Base-by-base conservation (phyloP, 164 flowering plant species). In the Litsea cubeba region DNA sequence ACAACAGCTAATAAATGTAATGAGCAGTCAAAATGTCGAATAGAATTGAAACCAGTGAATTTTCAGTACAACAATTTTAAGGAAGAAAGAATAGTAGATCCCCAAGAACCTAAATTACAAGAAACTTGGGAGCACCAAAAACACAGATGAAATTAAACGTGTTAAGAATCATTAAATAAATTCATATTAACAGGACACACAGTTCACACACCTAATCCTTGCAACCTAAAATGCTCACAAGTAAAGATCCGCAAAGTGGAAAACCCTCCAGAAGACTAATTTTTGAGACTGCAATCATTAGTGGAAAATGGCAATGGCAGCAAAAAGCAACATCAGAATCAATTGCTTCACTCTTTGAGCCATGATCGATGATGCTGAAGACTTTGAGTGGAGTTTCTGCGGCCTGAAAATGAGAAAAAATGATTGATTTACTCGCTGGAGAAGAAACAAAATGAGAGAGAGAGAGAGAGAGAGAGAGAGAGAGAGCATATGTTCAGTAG, bases 341-440 rank as follows among this genome's bases (percentile, higher is more conserved):
- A 63, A 25, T 23, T 64, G 62, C 22, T 51, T 65, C 46, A 65
- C 70, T 11, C 49, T 25, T 63, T 32, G 12, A 65, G 74, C 69
- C 12, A 17, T 28, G 15, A 78, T 70, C 65, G 83, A 51, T 67
- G 84, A 12, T 24, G 90, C 89, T 20, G 77, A 77, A n/a, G 89
- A 79, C 50, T 64, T 76, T 20, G 49, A 77, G 77, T 77, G 57
- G 18, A 63, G 75, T 7, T 87, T 79, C 40, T 94, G 89, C 3
- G 28, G 25, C 94, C 95, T 90, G 85, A 65, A 78, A 66, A 68
- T 25, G 17, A 12, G 46, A 72, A 75, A 8, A 14, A 50, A 66
- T 60, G 12, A 14, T 5, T 24, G 3, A 28, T 10, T 51, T 17
- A 71, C 65, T 69, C 40, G 0, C 22, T 2, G 49, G 12, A 69